A percentile compares a stretch with the other conserved stretches of the same genome.
Conservation (phyloP, 768 basidiomycete genomes). For the Termitomyces sp. region DNA sequence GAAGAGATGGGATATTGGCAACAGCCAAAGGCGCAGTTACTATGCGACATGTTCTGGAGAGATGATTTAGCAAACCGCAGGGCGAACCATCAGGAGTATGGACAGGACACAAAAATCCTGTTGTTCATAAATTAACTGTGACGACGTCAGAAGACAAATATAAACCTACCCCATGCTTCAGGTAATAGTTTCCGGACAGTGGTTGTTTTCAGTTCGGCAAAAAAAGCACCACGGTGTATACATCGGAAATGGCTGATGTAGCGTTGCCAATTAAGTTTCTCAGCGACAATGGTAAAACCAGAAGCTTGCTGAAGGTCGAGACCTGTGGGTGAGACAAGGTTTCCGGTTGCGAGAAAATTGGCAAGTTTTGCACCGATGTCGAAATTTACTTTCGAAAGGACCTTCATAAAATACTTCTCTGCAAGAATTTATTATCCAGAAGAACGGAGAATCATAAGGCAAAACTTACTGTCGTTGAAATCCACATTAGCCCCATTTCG, state of each 20-base stretch:
- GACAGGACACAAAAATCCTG: constrained; percentile 96
- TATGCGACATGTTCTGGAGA: constrained; percentile 91
- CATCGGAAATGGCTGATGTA: constrained; percentile 98
- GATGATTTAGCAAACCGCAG: constrained; percentile 95
- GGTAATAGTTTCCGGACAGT: constrained; percentile 94
- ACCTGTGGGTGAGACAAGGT: constrained; percentile 90
- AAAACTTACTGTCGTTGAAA: constrained; percentile 76
- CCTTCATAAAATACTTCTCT: constrained; percentile 83
- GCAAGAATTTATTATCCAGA: not conserved
- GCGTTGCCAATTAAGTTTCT: constrained; percentile 97
- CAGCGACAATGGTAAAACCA: constrained; percentile 98
- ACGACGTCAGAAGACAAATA: not conserved
- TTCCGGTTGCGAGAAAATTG: constrained; percentile 97
- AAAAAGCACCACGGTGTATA: constrained; percentile 99
- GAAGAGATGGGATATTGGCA: constrained; percentile 75
- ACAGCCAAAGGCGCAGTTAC: constrained; percentile 74
- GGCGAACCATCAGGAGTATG: constrained; percentile 98
- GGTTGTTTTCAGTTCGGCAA: constrained; percentile 97
- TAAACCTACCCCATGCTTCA: constrained; percentile 87
- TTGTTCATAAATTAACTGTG: not conserved
- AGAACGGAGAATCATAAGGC: not conserved
- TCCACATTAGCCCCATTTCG: constrained; percentile 78
- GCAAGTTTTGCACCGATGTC: constrained; percentile 88
- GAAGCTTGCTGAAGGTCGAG: constrained; percentile 96
- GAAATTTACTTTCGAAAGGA: constrained; percentile 75